Percentiles rank a stretch among this genome's conserved stretches.
Evolutionary conservation across 495 filamentous ascomycete genomes (phyloP).

Genomic region (Penicillium arizonense): DNA sequence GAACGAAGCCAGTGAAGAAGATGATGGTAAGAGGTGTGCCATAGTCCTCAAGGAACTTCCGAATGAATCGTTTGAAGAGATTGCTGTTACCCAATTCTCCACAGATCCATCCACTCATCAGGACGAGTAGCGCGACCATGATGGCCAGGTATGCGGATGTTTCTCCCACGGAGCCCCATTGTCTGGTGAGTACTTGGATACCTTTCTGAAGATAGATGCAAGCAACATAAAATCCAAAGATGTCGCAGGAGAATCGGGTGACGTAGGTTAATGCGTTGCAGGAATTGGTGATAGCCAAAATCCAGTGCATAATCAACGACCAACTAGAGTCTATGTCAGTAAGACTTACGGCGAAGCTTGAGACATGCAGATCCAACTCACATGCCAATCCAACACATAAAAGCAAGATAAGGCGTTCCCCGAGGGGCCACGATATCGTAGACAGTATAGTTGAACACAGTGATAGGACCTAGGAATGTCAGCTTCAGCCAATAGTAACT

Average conservation of each 20-base stretch:
- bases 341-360: constrained; percentile 4
- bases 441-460: constrained; percentile 85
- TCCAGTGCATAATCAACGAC: constrained; percentile 78
- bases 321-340: constrained; percentile 44
- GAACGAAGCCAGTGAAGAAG: constrained; percentile 87
- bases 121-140: constrained; percentile 68
- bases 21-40: constrained; percentile 78
- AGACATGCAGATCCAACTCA: constrained; percentile 29
- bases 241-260: constrained; percentile 82
- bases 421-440: constrained; percentile 74
- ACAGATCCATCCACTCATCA: constrained; percentile 68
- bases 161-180: constrained; percentile 52
- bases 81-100: constrained; percentile 66
- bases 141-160: constrained; percentile 73
- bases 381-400: constrained; percentile 85
- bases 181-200: constrained; percentile 71
- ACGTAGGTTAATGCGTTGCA: constrained; percentile 81
- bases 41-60: constrained; percentile 82
- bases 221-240: constrained; percentile 86
- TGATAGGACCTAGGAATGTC: constrained; percentile 64
- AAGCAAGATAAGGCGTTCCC: constrained; percentile 72
- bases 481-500: background rate
- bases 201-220: constrained; percentile 86
- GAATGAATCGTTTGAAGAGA: constrained; percentile 67
- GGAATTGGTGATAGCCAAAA: constrained; percentile 73